Conservation (phyloP, 2,329 filamentous ascomycete genomes). For the Penicillium sp. region DNA sequence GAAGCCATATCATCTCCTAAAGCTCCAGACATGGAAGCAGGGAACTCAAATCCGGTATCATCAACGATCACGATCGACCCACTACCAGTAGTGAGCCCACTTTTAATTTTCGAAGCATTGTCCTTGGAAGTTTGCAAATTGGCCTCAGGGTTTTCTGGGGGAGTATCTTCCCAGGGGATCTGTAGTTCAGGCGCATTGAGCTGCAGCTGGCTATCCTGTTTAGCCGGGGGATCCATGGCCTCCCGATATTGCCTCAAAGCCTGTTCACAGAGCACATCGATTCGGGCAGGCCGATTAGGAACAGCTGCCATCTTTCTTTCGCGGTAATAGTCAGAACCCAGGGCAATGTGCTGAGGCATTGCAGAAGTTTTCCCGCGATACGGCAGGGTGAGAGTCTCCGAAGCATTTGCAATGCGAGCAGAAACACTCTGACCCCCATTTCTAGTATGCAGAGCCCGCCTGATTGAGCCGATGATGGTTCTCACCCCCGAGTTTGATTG, state of each 20-base stretch:
- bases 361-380: conserved; percentile 41
- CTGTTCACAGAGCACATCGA: conserved; percentile 79
- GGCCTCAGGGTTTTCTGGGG: conserved; percentile 15
- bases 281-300: conserved; percentile 58
- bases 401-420: conserved; percentile 37
- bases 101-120: conserved; percentile 40
- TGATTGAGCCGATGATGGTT: conserved; percentile 81
- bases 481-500: conserved; percentile 67
- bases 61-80: conserved; percentile 89
- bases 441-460: conserved; percentile 71
- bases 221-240: conserved; percentile 52
- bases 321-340: conserved; percentile 45
- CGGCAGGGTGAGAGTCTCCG: conserved; percentile 28
- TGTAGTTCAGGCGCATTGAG: conserved; percentile 7
- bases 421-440: conserved; percentile 36
- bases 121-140: conserved; percentile 21
- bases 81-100: conserved; percentile 72
- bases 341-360: conserved; percentile 47
- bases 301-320: conserved; percentile 37
- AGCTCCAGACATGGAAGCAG: conserved; percentile 42
- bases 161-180: conserved; percentile 1
- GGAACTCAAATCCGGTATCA: conserved; percentile 49
- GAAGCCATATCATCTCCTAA: conserved; percentile 13
- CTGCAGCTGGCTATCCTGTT: conserved; percentile 9
- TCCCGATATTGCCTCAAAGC: conserved; percentile 76